Base-by-base conservation (phyloP, 2,329 filamentous ascomycete species). In the Diaporthe vexans region DNA sequence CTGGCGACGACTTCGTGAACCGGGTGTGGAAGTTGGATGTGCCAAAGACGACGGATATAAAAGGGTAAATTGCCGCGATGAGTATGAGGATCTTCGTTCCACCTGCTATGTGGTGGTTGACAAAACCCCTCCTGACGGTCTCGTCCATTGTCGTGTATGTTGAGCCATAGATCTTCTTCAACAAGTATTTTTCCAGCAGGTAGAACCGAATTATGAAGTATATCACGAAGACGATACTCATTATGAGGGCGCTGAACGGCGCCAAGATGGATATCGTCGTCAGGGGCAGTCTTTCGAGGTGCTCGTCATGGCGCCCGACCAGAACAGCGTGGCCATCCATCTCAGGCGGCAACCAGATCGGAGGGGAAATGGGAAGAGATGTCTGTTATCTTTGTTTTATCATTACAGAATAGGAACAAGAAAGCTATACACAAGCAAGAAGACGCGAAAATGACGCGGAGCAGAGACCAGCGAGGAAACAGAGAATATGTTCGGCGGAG, bases 91-190 rank as follows among this genome's bases (percentile, higher is more conserved):
- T 73, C 61, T 73, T 73, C 29, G 65, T 73, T 9, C 54, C 40
- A 11, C 71, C 71, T 5, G 71, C 71, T 37, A 73, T 67, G n/a
- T 73, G 71, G 15, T 73, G 71, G 59, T 73, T 73, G 9, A 73
- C 71, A 7, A 73, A 73, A 1, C 71, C 71, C 11, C 71, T 46
- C 0, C 71, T 52, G 4, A 26, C 33, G 0, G 59, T 48, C 29
- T 73, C 71, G 21, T 68, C 58, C 71, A 73, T 73, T 10, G 11
- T 48, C 17, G 71, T 68, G 52, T 73, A 73, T 15, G 37, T 73
- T 24, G 37, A 11, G 37, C 71, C 71, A n/a, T 73, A 73, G 5
- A 73, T 26, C n/a, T 52, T 54, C 35, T 24, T 54, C 21, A 73
- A 26, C n/a, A 73, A 19, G 40, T 52, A 48, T 13, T 52, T 26